These are phyloP conservation scores for Erucastrum elatum DNA, from an alignment of 345 rosid genomes.

Conservation along the genomic window DNA sequence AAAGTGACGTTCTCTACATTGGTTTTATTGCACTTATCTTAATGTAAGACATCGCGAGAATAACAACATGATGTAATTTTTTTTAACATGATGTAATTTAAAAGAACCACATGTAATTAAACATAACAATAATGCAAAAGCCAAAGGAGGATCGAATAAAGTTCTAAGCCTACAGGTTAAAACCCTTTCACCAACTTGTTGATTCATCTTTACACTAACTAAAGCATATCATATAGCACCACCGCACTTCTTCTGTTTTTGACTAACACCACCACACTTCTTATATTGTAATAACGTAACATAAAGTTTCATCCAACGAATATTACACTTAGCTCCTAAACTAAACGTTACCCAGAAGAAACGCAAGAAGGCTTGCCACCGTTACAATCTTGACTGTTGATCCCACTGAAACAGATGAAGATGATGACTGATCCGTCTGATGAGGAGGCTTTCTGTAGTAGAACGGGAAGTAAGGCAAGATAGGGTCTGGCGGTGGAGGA, in stretches of 20 bases:
- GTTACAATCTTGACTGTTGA: slow-evolving; percentile 10
- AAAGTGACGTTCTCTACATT: slow-evolving; percentile 19
- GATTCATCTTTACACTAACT: neutral
- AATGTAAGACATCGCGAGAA: neutral
- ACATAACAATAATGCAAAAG: slow-evolving; percentile 1
- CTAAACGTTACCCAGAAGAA: neutral
- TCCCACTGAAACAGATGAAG: slow-evolving; percentile 30
- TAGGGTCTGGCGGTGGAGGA: slow-evolving; percentile 81
- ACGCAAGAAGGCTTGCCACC: neutral
- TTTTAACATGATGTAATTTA: too few species aligned
- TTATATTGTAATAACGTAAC: neutral
- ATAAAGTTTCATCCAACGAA: neutral
- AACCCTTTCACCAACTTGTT: neutral
- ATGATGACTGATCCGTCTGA: slow-evolving; percentile 45
- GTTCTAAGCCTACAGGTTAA: neutral
- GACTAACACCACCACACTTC: neutral
- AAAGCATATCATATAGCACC: neutral
- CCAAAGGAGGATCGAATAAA: neutral
- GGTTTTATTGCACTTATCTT: slow-evolving; percentile 13
- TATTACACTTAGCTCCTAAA: slow-evolving; percentile 1
- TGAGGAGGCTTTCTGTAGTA: slow-evolving; percentile 71
- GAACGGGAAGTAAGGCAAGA: slow-evolving; percentile 86
- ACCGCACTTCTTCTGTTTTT: neutral
- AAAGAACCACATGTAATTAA: neutral
- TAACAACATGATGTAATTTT: too few species aligned